Percentiles rank a stretch among this genome's conserved stretches.
phyloP scores from a whole-genome alignment of 495 filamentous ascomycete genomes.

The Aspergillus asperescens region DNA sequence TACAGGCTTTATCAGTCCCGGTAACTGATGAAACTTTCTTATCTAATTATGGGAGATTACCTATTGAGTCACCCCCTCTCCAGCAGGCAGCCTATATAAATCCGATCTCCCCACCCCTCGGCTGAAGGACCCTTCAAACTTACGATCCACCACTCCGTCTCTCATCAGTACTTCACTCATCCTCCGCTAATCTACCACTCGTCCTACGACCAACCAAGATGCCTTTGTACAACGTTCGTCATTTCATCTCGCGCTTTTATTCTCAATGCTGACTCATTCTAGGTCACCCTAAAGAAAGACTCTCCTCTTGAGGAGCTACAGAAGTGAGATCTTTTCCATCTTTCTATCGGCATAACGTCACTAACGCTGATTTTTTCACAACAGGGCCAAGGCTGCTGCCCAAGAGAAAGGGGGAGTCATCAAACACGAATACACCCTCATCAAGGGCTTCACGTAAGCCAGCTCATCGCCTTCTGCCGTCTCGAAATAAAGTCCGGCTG shows the following conservation, averaged over 20 bases:
- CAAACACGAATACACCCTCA: slow-evolving; percentile 72
- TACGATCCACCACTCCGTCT: not conserved
- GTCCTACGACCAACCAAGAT: slow-evolving; percentile 38
- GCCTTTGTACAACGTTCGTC: slow-evolving; percentile 67
- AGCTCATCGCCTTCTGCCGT: not conserved
- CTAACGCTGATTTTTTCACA: slow-evolving; percentile 4
- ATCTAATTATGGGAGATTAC: slow-evolving; percentile 6
- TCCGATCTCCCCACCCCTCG: slow-evolving; percentile 4
- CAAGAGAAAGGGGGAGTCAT: slow-evolving; percentile 71
- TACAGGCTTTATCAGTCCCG: not conserved
- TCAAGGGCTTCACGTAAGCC: slow-evolving; percentile 86
- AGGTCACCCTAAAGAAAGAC: slow-evolving; percentile 76
- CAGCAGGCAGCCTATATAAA: slow-evolving; percentile 7
- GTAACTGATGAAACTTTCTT: slow-evolving; percentile 4
- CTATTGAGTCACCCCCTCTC: slow-evolving; percentile 13
- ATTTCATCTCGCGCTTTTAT: not conserved
- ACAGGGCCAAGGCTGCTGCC: slow-evolving; percentile 68
- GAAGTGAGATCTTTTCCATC: slow-evolving; percentile 41
- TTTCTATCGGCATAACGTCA: not conserved
- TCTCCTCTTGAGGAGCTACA: slow-evolving; percentile 56
- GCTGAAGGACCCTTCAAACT: slow-evolving; percentile 7
- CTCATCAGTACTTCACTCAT: not conserved
- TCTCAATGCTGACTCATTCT: not conserved
- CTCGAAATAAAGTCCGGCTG: slow-evolving; percentile 3
- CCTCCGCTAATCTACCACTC: not conserved